Conservation (phyloP, 768 basidiomycete genomes). For the Inosperma sp. region DNA sequence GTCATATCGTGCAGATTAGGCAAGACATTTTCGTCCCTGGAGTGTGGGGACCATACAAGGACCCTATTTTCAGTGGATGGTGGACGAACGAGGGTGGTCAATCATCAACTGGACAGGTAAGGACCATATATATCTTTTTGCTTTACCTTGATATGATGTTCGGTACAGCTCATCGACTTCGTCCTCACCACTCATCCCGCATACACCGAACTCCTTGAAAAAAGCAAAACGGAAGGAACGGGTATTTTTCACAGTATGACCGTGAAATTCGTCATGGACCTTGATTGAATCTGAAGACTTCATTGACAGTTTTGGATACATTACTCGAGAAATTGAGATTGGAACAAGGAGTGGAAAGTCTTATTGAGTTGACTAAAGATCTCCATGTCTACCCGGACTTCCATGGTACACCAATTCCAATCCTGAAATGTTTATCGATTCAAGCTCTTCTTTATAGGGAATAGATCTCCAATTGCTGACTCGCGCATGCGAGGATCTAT, state of each 20-base stretch:
- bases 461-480: slow-evolving; percentile 94
- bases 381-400: slow-evolving; percentile 95
- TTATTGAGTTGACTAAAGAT: slow-evolving; percentile 85
- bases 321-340: too few species aligned
- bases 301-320: too few species aligned
- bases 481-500: slow-evolving; percentile 93
- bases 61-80: slow-evolving; percentile 88
- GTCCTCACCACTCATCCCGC: slow-evolving; percentile 90
- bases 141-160: not conserved
- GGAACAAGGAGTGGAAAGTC: slow-evolving; percentile 48
- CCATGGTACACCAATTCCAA: slow-evolving; percentile 52
- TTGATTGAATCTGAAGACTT: too few species aligned
- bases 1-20: slow-evolving; percentile 89
- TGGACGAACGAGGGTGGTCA: slow-evolving; percentile 99
- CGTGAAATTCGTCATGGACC: too few species aligned
- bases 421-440: not conserved
- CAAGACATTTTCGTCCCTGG: slow-evolving; percentile 84
- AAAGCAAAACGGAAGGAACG: slow-evolving; percentile 53
- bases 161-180: slow-evolving; percentile 79
- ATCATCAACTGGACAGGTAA: slow-evolving; percentile 92
- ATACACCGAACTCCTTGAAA: slow-evolving; percentile 67
- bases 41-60: slow-evolving; percentile 92
- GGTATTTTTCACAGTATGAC: too few species aligned
- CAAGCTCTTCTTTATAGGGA: slow-evolving; percentile 49
- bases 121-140: slow-evolving; percentile 5